These are phyloP conservation scores for Tremellales sp. DNA, from an alignment of 1,284 basidiomycete species.

Conservation along the genomic window DNA sequence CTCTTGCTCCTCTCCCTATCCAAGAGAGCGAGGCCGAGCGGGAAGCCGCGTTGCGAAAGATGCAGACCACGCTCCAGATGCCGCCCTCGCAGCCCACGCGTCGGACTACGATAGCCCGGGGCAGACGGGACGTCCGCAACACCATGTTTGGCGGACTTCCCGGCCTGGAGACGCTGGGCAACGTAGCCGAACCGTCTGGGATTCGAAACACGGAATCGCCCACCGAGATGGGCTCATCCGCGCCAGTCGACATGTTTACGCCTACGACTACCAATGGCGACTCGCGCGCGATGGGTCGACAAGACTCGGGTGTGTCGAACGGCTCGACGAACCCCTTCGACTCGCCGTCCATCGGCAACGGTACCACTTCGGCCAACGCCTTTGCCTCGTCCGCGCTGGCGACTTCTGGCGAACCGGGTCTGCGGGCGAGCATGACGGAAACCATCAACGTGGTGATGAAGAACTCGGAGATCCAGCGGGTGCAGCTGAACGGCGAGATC, in stretches of 20 bases:
- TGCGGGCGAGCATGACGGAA: slow-evolving; percentile 51
- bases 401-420: slow-evolving; percentile 26
- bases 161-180: slow-evolving; percentile 11
- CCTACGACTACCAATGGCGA: not conserved
- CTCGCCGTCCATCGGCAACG: slow-evolving; percentile 22
- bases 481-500: slow-evolving; percentile 55
- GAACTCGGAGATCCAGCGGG: slow-evolving; percentile 44
- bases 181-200: slow-evolving; percentile 8
- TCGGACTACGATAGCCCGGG: slow-evolving; percentile 48
- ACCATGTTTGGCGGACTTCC: slow-evolving; percentile 42
- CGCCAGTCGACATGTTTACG: not conserved
- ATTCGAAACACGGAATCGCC: slow-evolving; percentile 3
- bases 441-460: slow-evolving; percentile 53
- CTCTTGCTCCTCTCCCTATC: slow-evolving; percentile 49
- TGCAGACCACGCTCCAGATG: slow-evolving; percentile 51
- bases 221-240: not conserved
- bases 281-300: slow-evolving; percentile 14
- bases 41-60: slow-evolving; percentile 51
- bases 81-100: slow-evolving; percentile 35
- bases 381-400: slow-evolving; percentile 4
- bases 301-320: slow-evolving; percentile 26
- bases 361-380: slow-evolving; percentile 2
- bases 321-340: slow-evolving; percentile 45
- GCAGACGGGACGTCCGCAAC: slow-evolving; percentile 51
- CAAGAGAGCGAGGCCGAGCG: slow-evolving; percentile 50